Evolutionary conservation across 345 rosid species (phyloP), one percentile per base, ranked within the genome.

Genomic region (Acer yangbiense): DNA sequence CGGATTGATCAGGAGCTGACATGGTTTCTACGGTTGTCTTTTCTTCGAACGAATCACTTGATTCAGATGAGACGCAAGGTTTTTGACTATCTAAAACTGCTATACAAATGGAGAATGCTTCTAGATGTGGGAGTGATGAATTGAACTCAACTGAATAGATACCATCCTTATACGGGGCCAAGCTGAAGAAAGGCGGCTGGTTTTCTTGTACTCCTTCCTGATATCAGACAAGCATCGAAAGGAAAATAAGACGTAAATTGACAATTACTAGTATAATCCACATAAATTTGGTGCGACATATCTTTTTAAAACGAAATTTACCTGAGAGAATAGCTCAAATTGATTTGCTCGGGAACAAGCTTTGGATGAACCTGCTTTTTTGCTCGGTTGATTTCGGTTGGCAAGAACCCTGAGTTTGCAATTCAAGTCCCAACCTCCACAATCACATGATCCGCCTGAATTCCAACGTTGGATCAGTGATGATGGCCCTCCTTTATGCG

Each of bases 371-470:
- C 82, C 72, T 63, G 84, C 78, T 43, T 64, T 84, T 78, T 70
- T 79, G 57, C 7, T 23, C 58, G 54, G 77, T 80, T 83, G 90
- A 77, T 72, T 81, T 55, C 77, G 69, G 76, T 86, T 88, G 18
- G 84, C 79, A 58, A 93, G 91, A 83, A 92, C 81, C 89, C 82
- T 86, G 61, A 92, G 94, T 76, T 89, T 83, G 84, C 98, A 96
- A 25, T 95, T 95, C 81, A 91, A 80, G 80, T 96, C 99, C 99
- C 99, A 96, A 74, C 98, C 99, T 77, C 98, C 99, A 77, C 99
- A 96, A 77, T 96, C 98, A 73, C 99, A 96, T 73, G 94, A 85
- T 16, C 99, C 99, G 71, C 97, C 98, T 55, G 97, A 85, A 78
- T 83, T 89, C 99, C 98, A 96, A 3, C 98, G 89, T 62, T 96